These are phyloP conservation scores for Polyporus tsugae DNA, from an alignment of 1,284 basidiomycete genomes.

Conservation along the genomic window DNA sequence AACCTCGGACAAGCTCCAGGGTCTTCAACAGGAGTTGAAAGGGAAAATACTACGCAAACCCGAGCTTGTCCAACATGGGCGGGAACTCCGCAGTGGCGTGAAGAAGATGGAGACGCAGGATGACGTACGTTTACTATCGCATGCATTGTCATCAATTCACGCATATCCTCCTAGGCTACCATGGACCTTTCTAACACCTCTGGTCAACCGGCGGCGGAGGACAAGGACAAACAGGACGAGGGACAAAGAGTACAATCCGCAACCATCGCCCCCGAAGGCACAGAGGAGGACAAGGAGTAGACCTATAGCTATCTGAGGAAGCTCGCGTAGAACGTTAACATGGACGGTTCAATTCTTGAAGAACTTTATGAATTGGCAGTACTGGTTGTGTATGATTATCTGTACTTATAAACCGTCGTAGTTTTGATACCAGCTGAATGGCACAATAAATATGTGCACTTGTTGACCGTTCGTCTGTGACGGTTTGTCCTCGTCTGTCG, in stretches of 20 bases:
- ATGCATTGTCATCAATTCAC: too few species aligned
- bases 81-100: slow-evolving; percentile 56
- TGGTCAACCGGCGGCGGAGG: background rate
- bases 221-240: slow-evolving; percentile 1
- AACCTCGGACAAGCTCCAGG: slow-evolving; percentile 54
- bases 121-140: slow-evolving; percentile 28
- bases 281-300: slow-evolving; percentile 32
- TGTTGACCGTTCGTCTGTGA: too few species aligned
- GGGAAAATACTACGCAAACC: slow-evolving; percentile 59
- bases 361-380: background rate
- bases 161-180: background rate
- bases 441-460: background rate
- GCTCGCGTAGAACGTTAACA: slow-evolving; percentile 9
- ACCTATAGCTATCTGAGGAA: too few species aligned
- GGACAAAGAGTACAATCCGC: slow-evolving; percentile 39
- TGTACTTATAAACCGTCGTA: background rate
- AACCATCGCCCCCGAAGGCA: slow-evolving; percentile 41
- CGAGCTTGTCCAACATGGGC: slow-evolving; percentile 55
- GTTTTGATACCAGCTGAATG: background rate
- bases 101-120: slow-evolving; percentile 53
- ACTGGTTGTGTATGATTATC: background rate
- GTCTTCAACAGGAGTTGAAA: slow-evolving; percentile 58
- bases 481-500: background rate
- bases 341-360: background rate
- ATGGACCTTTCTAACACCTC: background rate